Conservation (phyloP, 805 yeast genomes). For the Metschnikowia amazonensis region DNA sequence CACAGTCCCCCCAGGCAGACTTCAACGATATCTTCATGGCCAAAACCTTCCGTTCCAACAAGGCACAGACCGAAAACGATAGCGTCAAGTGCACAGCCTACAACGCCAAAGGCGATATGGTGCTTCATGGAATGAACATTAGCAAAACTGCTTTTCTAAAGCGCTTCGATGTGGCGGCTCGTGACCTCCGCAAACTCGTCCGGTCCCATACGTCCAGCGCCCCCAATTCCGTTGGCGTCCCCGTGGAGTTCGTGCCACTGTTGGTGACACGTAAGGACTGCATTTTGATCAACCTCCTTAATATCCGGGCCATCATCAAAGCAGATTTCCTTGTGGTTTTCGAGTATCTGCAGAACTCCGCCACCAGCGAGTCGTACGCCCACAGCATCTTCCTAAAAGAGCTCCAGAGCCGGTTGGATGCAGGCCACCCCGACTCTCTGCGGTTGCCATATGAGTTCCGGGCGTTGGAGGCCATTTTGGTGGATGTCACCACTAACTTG, state of each 20-base stretch:
- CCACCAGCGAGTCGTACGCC: slow-evolving; percentile 43
- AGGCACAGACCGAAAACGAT: slow-evolving; percentile 27
- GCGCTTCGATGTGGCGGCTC: slow-evolving; percentile 46
- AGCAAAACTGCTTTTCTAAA: slow-evolving; percentile 42
- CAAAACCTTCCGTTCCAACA: slow-evolving; percentile 17
- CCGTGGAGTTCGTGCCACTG: slow-evolving; percentile 54
- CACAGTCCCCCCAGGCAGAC: not conserved
- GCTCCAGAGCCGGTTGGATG: slow-evolving; percentile 34
- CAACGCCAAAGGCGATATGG: slow-evolving; percentile 41
- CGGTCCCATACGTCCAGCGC: slow-evolving; percentile 18
- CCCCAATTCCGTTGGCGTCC: slow-evolving; percentile 16
- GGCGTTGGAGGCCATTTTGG: slow-evolving; percentile 83
- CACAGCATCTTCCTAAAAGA: slow-evolving; percentile 42
- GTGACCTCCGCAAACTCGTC: slow-evolving; percentile 57
- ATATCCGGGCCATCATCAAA: slow-evolving; percentile 50
- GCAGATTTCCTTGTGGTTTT: slow-evolving; percentile 52
- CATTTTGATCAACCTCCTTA: slow-evolving; percentile 45
- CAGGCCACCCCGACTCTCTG: slow-evolving; percentile 25
- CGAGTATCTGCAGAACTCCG: slow-evolving; percentile 22
- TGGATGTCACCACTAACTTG: slow-evolving; percentile 72
- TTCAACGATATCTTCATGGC: slow-evolving; percentile 17
- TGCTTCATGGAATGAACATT: slow-evolving; percentile 43
- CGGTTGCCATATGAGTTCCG: slow-evolving; percentile 79
- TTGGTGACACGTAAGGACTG: slow-evolving; percentile 45
- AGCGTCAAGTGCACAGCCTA: slow-evolving; percentile 48